These are phyloP conservation scores for Suillus lakei DNA, from an alignment of 768 basidiomycete genomes.

Conservation along the genomic window DNA sequence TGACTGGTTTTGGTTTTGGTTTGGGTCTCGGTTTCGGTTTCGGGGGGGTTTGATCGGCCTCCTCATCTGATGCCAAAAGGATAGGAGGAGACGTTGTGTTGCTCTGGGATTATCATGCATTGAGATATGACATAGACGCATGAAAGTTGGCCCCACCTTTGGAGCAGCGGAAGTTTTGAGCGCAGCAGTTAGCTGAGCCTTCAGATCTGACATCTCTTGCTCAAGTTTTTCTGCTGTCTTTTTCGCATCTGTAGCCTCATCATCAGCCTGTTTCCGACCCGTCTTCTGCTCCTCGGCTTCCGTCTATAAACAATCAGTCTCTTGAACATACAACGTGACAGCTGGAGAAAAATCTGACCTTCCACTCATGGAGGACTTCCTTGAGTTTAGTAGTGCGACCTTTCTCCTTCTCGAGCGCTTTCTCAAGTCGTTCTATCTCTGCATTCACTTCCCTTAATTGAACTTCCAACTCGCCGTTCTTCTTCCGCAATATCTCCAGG, in stretches of 20 bases:
- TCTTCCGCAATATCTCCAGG: slow-evolving; percentile 56
- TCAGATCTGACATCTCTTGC: slow-evolving; percentile 49
- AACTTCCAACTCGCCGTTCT: slow-evolving; percentile 59
- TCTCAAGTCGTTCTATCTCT: slow-evolving; percentile 34
- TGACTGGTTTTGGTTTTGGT: slow-evolving; percentile 17
- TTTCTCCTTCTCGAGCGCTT: slow-evolving; percentile 42
- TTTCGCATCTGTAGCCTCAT: slow-evolving; percentile 39
- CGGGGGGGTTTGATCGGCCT: slow-evolving; percentile 22
- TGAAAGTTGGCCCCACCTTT: not conserved
- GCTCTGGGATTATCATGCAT: slow-evolving; percentile 7
- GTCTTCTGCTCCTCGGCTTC: slow-evolving; percentile 42
- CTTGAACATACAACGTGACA: slow-evolving; percentile 3
- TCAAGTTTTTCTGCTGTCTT: slow-evolving; percentile 30
- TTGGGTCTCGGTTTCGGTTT: slow-evolving; percentile 18
- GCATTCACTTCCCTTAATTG: slow-evolving; percentile 52
- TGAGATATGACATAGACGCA: not conserved
- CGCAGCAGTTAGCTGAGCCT: slow-evolving; percentile 47
- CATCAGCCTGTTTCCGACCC: slow-evolving; percentile 40
- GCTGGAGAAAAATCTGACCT: slow-evolving; percentile 40
- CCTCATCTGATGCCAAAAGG: not conserved
- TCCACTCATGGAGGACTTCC: slow-evolving; percentile 45
- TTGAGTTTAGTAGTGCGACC: slow-evolving; percentile 48
- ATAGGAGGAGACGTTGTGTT: slow-evolving; percentile 2
- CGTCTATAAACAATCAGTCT: slow-evolving; percentile 34
- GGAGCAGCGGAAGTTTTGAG: slow-evolving; percentile 23